These are phyloP conservation scores for Talaromyces atroroseus DNA, from an alignment of 2,329 filamentous ascomycete species.

Conservation along the genomic window DNA sequence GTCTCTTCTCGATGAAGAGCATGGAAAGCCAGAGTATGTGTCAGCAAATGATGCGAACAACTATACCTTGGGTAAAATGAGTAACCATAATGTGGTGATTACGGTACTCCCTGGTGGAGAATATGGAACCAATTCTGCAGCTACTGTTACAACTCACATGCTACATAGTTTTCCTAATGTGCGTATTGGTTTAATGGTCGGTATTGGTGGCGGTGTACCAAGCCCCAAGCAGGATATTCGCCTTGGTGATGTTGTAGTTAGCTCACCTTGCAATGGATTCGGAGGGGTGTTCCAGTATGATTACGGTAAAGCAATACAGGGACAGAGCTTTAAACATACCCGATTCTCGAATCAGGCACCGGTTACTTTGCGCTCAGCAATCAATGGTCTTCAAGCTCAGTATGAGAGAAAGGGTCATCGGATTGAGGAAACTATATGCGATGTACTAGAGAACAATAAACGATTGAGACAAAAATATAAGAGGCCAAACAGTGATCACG, in stretches of 20 bases:
- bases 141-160: background rate
- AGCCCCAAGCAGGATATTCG: constrained; percentile 21
- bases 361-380: background rate
- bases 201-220: background rate
- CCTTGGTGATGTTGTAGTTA: constrained; percentile 22
- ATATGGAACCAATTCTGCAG: background rate
- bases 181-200: background rate
- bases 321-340: background rate
- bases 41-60: background rate
- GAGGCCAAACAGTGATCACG: constrained; percentile 11
- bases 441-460: constrained; percentile 8
- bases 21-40: background rate
- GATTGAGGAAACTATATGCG: constrained; percentile 11
- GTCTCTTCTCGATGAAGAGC: background rate
- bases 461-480: constrained; percentile 10
- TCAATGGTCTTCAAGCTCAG: constrained; percentile 6
- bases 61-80: background rate
- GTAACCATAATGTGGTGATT: background rate
- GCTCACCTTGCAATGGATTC: constrained; percentile 1
- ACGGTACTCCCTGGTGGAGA: background rate
- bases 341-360: background rate
- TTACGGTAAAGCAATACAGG: background rate
- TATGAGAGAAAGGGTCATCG: constrained; percentile 14
- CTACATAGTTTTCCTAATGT: background rate
- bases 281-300: constrained; percentile 18